phyloP scores from a whole-genome alignment of 2,329 filamentous ascomycete species.

The Diaporthe longicolla region DNA sequence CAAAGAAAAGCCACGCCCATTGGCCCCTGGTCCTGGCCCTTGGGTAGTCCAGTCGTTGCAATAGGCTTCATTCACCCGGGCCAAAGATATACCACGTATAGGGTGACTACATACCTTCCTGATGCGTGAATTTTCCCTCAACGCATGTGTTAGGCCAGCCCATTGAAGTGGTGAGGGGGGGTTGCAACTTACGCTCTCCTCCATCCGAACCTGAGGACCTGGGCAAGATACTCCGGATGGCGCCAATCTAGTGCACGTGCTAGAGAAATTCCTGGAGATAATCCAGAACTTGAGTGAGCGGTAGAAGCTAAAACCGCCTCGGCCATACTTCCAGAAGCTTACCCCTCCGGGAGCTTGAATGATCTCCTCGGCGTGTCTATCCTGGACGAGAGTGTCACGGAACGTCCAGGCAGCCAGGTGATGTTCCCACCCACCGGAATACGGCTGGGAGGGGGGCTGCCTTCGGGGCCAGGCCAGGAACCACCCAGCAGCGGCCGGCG shows the following conservation, averaged over 20 bases:
- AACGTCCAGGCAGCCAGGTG: neutral
- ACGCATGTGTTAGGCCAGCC: neutral
- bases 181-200: neutral
- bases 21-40: too few relatives aligned
- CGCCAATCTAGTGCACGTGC: neutral
- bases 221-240: neutral
- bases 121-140: neutral
- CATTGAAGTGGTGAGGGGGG: neutral
- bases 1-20: too few relatives aligned
- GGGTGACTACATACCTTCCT: neutral
- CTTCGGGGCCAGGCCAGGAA: neutral
- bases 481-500: neutral
- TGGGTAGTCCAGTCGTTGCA: too few relatives aligned
- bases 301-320: conserved; percentile 7
- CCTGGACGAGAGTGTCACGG: neutral
- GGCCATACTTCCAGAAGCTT: conserved; percentile 6
- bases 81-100: neutral
- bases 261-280: neutral
- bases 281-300: neutral
- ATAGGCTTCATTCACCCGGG: neutral
- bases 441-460: neutral
- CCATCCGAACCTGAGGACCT: neutral
- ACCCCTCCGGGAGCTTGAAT: neutral
- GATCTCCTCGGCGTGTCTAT: neutral
- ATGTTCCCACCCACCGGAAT: neutral